phyloP scores from a whole-genome alignment of 495 filamentous ascomycete genomes.

The Parachaetomium inaequale region DNA sequence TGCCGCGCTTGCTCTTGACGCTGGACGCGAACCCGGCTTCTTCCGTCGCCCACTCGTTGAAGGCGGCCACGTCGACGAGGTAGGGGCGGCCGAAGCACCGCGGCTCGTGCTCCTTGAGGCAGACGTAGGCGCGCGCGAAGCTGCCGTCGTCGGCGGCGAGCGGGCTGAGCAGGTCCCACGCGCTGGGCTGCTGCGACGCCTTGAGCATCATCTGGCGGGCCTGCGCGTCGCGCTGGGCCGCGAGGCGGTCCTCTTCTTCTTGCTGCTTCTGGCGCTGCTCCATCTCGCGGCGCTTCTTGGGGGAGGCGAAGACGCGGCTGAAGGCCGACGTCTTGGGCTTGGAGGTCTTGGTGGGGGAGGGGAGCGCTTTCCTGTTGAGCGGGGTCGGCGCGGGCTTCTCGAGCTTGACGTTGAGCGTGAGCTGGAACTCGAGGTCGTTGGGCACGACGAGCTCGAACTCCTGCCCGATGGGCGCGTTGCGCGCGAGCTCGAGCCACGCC shows the following conservation, averaged over 20 bases:
- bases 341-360: slow-evolving; percentile 55
- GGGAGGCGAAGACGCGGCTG: slow-evolving; percentile 86
- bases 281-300: slow-evolving; percentile 90
- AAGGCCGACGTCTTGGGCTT: slow-evolving; percentile 77
- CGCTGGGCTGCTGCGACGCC: slow-evolving; percentile 47
- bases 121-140: slow-evolving; percentile 89
- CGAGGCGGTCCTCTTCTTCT: slow-evolving; percentile 65
- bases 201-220: slow-evolving; percentile 50
- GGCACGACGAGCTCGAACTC: slow-evolving; percentile 97
- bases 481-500: slow-evolving; percentile 88
- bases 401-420: slow-evolving; percentile 92
- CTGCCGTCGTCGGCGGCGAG: slow-evolving; percentile 86
- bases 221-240: slow-evolving; percentile 62
- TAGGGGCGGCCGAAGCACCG: slow-evolving; percentile 82
- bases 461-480: slow-evolving; percentile 91
- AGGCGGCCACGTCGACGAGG: slow-evolving; percentile 82
- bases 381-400: slow-evolving; percentile 63
- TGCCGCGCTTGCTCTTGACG: slow-evolving; percentile 83
- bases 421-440: slow-evolving; percentile 93
- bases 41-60: slow-evolving; percentile 97
- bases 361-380: slow-evolving; percentile 35
- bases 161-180: slow-evolving; percentile 83
- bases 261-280: slow-evolving; percentile 74
- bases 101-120: slow-evolving; percentile 85
- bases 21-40: slow-evolving; percentile 64